Evolutionary conservation across 192 early-diverging fungal species (phyloP).

Genomic region (Podila horticola): DNA sequence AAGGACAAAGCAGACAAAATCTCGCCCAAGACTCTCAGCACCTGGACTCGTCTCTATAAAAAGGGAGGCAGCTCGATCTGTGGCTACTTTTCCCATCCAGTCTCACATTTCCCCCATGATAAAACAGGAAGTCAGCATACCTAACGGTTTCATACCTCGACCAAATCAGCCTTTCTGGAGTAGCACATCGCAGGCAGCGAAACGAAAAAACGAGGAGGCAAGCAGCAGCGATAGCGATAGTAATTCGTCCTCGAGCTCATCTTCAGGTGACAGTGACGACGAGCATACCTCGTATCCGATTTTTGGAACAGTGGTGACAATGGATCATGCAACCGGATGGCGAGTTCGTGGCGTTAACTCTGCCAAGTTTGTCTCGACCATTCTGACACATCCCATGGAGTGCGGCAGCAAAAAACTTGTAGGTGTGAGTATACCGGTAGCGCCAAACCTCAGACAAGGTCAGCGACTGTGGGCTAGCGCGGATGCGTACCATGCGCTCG

Average conservation of each 20-base stretch:
- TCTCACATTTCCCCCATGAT: background rate
- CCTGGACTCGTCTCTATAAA: background rate
- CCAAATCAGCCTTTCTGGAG: conserved; percentile 7
- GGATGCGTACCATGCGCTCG: conserved; percentile 21
- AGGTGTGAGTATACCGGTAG: background rate
- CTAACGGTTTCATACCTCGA: no score
- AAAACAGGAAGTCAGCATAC: no score
- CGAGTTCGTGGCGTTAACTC: conserved; percentile 30
- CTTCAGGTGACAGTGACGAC: conserved; percentile 27
- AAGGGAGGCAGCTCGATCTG: background rate
- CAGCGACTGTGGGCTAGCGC: conserved; percentile 8
- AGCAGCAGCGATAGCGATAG: conserved; percentile 27
- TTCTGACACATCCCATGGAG: conserved; percentile 11
- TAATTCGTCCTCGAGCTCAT: conserved; percentile 20
- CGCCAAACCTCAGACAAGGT: no score
- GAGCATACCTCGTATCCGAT: background rate
- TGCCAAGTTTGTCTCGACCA: conserved; percentile 22
- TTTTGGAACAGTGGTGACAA: background rate
- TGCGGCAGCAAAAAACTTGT: background rate
- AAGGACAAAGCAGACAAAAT: conserved; percentile 13
- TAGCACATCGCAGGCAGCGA: conserved; percentile 7
- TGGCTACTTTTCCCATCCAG: background rate
- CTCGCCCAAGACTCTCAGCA: background rate
- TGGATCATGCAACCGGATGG: conserved; percentile 2
- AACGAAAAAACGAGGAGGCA: conserved; percentile 5